A percentile compares a stretch with the other conserved stretches of the same genome.
Evolutionary conservation across 768 basidiomycete genomes (phyloP).

Genomic region (Trametes gibbosa): DNA sequence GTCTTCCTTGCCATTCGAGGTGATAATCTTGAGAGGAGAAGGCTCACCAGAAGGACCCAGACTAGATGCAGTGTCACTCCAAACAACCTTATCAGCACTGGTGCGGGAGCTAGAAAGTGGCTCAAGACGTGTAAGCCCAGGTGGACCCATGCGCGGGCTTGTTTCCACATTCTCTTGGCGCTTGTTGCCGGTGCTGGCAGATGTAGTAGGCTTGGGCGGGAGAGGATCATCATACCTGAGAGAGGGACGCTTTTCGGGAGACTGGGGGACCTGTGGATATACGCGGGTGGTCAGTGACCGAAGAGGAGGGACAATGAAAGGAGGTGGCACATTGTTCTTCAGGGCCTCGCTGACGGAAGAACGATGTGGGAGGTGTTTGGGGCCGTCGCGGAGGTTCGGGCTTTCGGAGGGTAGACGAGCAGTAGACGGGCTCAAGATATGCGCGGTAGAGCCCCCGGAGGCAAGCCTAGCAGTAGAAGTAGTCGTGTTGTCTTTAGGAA

Average conservation of each 20-base stretch:
- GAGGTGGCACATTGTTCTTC: slow-evolving; percentile 3
- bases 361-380: neutral
- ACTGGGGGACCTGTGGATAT: neutral
- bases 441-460: slow-evolving; percentile 19
- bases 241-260: neutral
- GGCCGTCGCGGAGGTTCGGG: neutral
- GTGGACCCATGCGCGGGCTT: slow-evolving; percentile 1
- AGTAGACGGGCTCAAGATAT: neutral
- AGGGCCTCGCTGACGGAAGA: slow-evolving; percentile 12
- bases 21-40: slow-evolving; percentile 21
- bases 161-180: neutral
- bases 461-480: neutral
- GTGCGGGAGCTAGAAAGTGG: neutral
- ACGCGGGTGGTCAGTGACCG: neutral
- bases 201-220: neutral
- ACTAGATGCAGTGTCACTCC: neutral
- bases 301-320: neutral
- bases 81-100: neutral
- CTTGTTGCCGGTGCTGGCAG: neutral
- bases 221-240: neutral
- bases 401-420: neutral
- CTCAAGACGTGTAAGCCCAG: neutral
- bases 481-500: slow-evolving; percentile 14
- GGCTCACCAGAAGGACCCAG: slow-evolving; percentile 28
- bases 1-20: slow-evolving; percentile 27